Evolutionary conservation across 257 asterid species (phyloP).

Genomic region (Ilex asprella): DNA sequence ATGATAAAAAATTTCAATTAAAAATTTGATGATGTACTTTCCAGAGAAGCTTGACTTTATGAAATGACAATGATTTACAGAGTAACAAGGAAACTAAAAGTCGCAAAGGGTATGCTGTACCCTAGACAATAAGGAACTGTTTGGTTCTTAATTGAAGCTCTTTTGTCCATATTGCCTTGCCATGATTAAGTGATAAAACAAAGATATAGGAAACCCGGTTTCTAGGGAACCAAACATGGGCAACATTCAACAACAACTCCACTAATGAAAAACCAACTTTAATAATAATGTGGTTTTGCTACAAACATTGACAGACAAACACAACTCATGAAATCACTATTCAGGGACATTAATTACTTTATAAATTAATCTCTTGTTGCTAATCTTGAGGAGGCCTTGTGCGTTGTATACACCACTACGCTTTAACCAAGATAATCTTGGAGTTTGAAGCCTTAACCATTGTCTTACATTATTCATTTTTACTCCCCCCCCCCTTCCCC

Average conservation of each 20-base stretch:
- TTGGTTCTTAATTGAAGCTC: too few species aligned
- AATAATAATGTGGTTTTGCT: slow-evolving; percentile 9
- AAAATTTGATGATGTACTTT: too few species aligned
- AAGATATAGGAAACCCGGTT: slow-evolving; percentile 50
- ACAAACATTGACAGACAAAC: slow-evolving; percentile 32
- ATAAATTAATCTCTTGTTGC: slow-evolving; percentile 21
- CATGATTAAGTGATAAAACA: slow-evolving; percentile 15
- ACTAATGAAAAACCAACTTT: slow-evolving; percentile 30
- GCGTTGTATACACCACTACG: slow-evolving; percentile 15
- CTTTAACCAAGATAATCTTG: slow-evolving; percentile 23
- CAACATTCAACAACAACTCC: slow-evolving; percentile 54
- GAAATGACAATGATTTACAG: too few species aligned
- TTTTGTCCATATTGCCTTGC: background rate
- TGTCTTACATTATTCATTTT: background rate
- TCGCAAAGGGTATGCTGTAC: too few species aligned
- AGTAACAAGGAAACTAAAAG: too few species aligned
- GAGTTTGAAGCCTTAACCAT: slow-evolving; percentile 9
- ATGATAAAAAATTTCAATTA: too few species aligned
- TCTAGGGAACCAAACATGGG: slow-evolving; percentile 37
- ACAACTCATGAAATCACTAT: slow-evolving; percentile 47
- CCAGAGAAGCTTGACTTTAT: too few species aligned
- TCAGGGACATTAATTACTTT: slow-evolving; percentile 23
- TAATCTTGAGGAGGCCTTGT: slow-evolving; percentile 35
- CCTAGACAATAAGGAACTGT: too few species aligned
- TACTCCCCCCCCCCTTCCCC: background rate